Conservation (phyloP, 129 eudicot genomes). For the Chrysanthemum seticuspe region DNA sequence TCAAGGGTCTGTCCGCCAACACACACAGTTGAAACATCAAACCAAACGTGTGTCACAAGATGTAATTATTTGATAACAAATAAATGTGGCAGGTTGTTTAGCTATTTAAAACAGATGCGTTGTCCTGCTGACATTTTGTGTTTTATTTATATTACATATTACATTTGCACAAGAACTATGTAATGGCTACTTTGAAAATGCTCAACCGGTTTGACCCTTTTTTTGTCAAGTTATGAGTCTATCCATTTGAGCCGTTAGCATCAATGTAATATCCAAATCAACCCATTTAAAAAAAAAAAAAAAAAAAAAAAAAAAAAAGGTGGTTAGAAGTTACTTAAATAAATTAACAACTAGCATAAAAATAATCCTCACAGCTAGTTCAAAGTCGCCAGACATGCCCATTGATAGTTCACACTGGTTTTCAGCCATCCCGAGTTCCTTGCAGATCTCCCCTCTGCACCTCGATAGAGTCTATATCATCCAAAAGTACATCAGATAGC, state of each 20-base stretch:
- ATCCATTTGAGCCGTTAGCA: constrained; percentile 8
- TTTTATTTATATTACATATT: no score
- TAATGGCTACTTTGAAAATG: not conserved
- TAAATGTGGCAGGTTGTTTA: no score
- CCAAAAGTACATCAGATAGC: constrained; percentile 15
- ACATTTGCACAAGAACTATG: not conserved
- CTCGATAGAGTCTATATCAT: constrained; percentile 58
- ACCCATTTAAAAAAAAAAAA: not conserved
- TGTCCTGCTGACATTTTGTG: no score
- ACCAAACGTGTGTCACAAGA: not conserved
- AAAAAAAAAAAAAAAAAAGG: not conserved
- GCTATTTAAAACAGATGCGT: no score
- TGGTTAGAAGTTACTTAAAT: not conserved
- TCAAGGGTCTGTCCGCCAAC: not conserved
- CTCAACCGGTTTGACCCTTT: not conserved
- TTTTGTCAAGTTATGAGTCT: not conserved
- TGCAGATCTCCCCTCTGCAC: constrained; percentile 75
- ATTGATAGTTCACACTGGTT: constrained; percentile 83
- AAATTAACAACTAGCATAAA: not conserved
- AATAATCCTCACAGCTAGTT: constrained; percentile 63
- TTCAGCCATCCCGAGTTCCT: constrained; percentile 68
- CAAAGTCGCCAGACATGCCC: constrained; percentile 99
- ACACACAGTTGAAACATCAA: not conserved
- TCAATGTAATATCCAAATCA: not conserved
- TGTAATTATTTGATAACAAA: not conserved